A percentile compares a stretch with the other conserved stretches of the same genome.
phyloP scores from a whole-genome alignment of 2,329 filamentous ascomycete genomes.

The Cercospora beticola region DNA sequence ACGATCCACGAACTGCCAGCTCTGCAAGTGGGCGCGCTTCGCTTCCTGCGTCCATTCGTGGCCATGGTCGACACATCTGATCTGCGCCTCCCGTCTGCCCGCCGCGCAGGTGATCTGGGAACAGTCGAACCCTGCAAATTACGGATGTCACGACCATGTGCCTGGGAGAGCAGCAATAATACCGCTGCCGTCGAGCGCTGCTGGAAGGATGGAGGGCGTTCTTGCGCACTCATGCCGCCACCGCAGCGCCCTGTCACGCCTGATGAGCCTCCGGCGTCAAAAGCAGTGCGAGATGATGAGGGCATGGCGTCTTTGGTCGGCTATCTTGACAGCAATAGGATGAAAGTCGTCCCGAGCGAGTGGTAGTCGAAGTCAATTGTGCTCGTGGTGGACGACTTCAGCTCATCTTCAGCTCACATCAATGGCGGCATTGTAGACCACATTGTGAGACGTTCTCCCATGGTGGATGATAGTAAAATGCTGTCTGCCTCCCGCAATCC shows the following conservation, averaged over 20 bases:
- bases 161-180: not conserved
- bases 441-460: not conserved
- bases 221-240: not conserved
- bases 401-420: not conserved
- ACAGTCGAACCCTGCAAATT: slow-evolving; percentile 3
- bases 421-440: not conserved
- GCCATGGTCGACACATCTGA: not conserved
- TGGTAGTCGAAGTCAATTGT: not conserved
- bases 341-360: not conserved
- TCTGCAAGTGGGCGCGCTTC: not conserved
- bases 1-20: not conserved
- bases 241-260: not conserved
- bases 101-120: not conserved
- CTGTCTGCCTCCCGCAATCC: not conserved
- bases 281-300: not conserved
- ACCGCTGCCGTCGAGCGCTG: not conserved
- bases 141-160: not conserved
- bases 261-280: not conserved
- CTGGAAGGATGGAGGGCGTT: not conserved
- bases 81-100: not conserved
- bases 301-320: not conserved
- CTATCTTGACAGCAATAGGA: not conserved
- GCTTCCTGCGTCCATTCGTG: not conserved
- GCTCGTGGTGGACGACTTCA: not conserved
- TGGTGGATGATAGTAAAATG: not conserved